Conservation (phyloP, 2,329 filamentous ascomycete species). For the Sporothrix brunneoviolacea region DNA sequence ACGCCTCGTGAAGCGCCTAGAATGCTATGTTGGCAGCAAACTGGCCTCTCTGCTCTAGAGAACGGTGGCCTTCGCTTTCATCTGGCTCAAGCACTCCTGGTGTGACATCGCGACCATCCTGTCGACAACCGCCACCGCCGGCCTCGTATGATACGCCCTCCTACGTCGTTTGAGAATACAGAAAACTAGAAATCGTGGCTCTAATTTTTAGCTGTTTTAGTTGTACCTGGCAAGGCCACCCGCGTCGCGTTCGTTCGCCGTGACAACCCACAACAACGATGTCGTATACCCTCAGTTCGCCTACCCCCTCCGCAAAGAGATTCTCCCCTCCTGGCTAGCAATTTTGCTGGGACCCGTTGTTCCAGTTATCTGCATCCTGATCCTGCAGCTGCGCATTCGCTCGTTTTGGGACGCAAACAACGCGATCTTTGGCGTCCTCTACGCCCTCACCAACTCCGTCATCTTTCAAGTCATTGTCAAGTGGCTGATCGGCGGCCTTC, state of each 20-base stretch:
- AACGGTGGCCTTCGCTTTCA: neutral
- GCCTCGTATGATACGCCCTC: neutral
- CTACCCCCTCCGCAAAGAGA: constrained; percentile 63
- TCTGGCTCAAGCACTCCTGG: constrained; percentile 3
- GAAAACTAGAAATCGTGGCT: no score
- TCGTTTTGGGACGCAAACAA: constrained; percentile 69
- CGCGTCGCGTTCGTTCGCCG: constrained; percentile 61
- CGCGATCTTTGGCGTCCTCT: constrained; percentile 60
- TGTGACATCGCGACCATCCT: constrained; percentile 1
- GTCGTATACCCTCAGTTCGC: constrained; percentile 65
- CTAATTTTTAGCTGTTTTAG: constrained; percentile 26
- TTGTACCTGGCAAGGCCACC: constrained; percentile 60
- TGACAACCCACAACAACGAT: constrained; percentile 59
- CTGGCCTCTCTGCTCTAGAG: neutral
- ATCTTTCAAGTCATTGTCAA: constrained; percentile 74
- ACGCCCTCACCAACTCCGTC: constrained; percentile 62
- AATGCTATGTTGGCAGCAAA: neutral
- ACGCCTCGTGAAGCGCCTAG: neutral
- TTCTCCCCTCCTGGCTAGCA: constrained; percentile 64
- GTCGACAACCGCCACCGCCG: neutral
- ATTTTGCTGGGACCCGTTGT: constrained; percentile 59
- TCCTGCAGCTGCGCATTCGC: constrained; percentile 61
- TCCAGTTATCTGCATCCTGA: constrained; percentile 56
- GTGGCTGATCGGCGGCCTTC: constrained; percentile 64
- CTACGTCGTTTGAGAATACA: no score